Evolutionary conservation across 306 rosid species (phyloP), one percentile per base, ranked within the genome.

Genomic region (Vigna mungo): DNA sequence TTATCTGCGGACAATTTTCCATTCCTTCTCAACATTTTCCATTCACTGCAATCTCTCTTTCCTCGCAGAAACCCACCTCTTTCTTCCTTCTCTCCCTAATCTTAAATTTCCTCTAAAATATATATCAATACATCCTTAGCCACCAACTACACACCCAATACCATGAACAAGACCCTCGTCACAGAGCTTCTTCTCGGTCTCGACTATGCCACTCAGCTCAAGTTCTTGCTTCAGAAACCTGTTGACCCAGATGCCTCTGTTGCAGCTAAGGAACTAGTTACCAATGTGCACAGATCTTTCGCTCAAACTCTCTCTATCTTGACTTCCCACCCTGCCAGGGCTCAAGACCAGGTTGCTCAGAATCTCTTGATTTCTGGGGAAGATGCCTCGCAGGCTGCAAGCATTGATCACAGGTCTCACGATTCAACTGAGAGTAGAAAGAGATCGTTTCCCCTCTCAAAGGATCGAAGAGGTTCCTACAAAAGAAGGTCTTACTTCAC

Each of bases 381-480:
- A 27, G 60, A 56, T 44, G 74, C 65, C 36, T 77, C 78, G 8
- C 60, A 54, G 60, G 83, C 67, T 60, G 84, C 87, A 14, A 72
- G 79, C 60, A 83, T 81, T 77, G 85, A 89, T 70, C 78, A 37
- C 51, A 84, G 80, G 74, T 79, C 85, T 60, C 86, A 82, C 20
- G 89, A 82, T 68, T 86, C 89, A 18, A 80, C 80, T 55, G 71
- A 85, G 79, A 85, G 88, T 69, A 63, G 20, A 65, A 86, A 86
- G 85, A 80, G 82, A 30, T 56, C 73, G 13, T 37, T 43, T 5
- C 18, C 81, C n/a, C 56, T 25, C 21, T 5, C 76, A 1, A 90
- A 84, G 80, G 85, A 86, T 80, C 87, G 87, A 32, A 84, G 92
- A 83, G 96, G 94, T 2, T 83, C 92, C 72, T 90, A 90, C 75